phyloP scores from a whole-genome alignment of 306 rosid species.

The Myrica gale region DNA sequence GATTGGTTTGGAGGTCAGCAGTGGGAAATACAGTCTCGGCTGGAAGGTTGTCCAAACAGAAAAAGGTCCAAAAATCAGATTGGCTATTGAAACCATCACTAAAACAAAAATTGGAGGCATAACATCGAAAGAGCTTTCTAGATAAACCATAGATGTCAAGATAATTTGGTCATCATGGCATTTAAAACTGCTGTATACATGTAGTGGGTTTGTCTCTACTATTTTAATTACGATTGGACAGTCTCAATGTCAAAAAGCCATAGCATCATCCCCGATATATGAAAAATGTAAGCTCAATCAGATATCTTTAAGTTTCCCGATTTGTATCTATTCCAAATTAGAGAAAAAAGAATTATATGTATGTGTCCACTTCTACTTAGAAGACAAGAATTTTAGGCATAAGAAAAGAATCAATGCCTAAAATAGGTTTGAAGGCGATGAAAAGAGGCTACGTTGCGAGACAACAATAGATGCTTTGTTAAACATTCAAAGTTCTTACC shows the following conservation, averaged over 20 bases:
- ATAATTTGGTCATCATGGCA: background rate
- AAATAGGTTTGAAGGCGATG: background rate
- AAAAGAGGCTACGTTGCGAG: background rate
- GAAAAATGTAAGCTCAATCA: background rate
- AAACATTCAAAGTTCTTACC: conserved; percentile 39
- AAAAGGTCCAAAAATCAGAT: conserved; percentile 9
- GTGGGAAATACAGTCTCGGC: conserved; percentile 65
- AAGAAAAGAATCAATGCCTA: background rate
- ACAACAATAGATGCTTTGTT: background rate
- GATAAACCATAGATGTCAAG: background rate
- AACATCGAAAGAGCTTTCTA: background rate
- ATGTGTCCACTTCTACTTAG: background rate
- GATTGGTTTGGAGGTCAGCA: conserved; percentile 53
- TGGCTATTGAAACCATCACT: background rate
- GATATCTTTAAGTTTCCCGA: background rate
- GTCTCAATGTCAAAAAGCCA: background rate
- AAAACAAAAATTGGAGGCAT: background rate
- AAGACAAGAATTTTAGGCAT: background rate
- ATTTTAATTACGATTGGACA: background rate
- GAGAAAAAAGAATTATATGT: background rate
- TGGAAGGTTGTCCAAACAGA: conserved; percentile 32
- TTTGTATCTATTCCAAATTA: background rate
- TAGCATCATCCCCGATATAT: background rate
- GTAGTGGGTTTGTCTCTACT: too few relatives aligned
- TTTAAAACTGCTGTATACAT: background rate